Base-by-base conservation (phyloP, 2,329 filamentous ascomycete genomes). In the Elsinoe necatrix region DNA sequence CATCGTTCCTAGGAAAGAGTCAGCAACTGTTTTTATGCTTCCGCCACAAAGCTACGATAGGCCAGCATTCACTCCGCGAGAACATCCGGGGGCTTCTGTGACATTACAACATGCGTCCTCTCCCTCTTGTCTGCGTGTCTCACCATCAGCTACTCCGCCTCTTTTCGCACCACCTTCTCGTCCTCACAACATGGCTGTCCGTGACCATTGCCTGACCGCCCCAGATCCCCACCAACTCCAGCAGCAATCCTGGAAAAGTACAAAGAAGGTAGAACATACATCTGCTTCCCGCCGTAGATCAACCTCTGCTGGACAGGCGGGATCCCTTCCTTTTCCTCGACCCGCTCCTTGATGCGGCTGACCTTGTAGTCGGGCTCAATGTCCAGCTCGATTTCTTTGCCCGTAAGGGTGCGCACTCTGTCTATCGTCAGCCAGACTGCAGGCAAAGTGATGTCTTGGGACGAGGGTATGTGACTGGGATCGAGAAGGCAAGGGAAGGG, bases 251-350 rank as follows among this genome's bases (percentile, higher is more conserved):
- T 47, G 47, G 41, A 27, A 37, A 25, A 16, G 42, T 16, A 56
- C 16, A 56, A 34, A 25, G 39, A 41, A 45, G n/a, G n/a, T n/a
- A n/a, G n/a, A n/a, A 51, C n/a, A 35, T 65, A 96, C 93, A 98
- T 96, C 72, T 98, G 93, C 78, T 98, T 98, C 67, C 93, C 93
- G 55, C 92, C 90, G 69, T 86, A 96, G 68, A 98, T 98, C 63
- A 98, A 77, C 58, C 93, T 85, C 75, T 98, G 93, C 75, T 98
- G 93, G 16, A 93, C 90, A 0, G 93, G 93, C 42, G 93, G 92
- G 66, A 98, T 98, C 57, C 93, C 93, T 71, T 97, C 93, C 76
- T 97, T 97, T 78, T 98, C 93, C 74, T 98, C 93, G 57, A 98
- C 93, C 67, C 92, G 91, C 75, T 97, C 93, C 80, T 98, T 98